These are phyloP conservation scores for Phytopythium sindhum DNA, from an alignment of 352 stramenopile species.

Conservation along the genomic window DNA sequence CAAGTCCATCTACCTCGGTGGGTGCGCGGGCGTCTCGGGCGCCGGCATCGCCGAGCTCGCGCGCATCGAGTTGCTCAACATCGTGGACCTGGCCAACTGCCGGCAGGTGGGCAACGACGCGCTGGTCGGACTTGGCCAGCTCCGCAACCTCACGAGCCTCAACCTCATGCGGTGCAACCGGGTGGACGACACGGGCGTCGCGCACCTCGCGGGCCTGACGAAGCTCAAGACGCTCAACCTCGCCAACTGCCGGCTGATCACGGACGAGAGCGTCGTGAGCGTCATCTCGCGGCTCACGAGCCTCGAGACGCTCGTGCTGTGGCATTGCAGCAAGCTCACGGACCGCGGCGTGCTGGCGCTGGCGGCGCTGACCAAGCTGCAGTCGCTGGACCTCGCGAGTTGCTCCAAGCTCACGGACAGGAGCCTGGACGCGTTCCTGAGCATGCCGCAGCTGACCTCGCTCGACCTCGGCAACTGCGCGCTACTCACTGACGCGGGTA, in stretches of 20 bases:
- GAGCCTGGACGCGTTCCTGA: conserved; percentile 42
- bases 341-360: conserved; percentile 49
- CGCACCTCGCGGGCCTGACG: conserved; percentile 33
- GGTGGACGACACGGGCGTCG: conserved; percentile 55
- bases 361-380: conserved; percentile 37
- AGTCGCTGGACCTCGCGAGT: conserved; percentile 71
- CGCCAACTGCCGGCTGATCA: conserved; percentile 77
- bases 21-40: conserved; percentile 54
- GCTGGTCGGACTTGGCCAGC: conserved; percentile 44
- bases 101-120: conserved; percentile 67
- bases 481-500: conserved; percentile 60
- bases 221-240: conserved; percentile 74
- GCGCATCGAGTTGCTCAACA: conserved; percentile 39
- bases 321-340: conserved; percentile 86
- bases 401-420: conserved; percentile 66
- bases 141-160: conserved; percentile 59
- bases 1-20: conserved; percentile 60
- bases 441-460: conserved; percentile 48
- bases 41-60: conserved; percentile 47
- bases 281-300: conserved; percentile 42
- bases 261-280: conserved; percentile 32
- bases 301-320: conserved; percentile 68
- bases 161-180: conserved; percentile 83
- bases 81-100: conserved; percentile 74
- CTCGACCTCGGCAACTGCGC: conserved; percentile 84